Evolutionary conservation across 345 rosid species (phyloP).

Genomic region (Brassica rapa): DNA sequence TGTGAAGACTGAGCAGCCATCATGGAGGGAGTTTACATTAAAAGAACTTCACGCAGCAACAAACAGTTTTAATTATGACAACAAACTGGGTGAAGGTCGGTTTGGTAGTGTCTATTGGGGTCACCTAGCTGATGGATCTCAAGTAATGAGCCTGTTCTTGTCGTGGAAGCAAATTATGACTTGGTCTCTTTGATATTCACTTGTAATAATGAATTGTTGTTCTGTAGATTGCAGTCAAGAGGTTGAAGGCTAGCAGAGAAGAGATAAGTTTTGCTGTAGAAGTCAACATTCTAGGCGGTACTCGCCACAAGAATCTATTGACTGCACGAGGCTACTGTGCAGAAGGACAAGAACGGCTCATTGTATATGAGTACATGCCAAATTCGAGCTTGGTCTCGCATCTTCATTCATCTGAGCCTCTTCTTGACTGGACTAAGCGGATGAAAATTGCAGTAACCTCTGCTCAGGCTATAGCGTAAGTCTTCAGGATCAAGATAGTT

Average conservation of each 20-base stretch:
- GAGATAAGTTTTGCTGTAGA: slow-evolving; percentile 78
- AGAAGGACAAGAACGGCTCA: slow-evolving; percentile 96
- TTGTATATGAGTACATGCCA: slow-evolving; percentile 91
- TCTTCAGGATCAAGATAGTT: not conserved
- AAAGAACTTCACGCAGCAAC: slow-evolving; percentile 96
- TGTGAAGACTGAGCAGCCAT: slow-evolving; percentile 60
- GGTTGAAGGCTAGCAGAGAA: slow-evolving; percentile 78
- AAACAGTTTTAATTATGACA: slow-evolving; percentile 91
- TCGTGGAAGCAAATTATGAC: no score
- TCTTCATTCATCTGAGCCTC: slow-evolving; percentile 89
- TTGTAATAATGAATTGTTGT: no score
- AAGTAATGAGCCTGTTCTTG: slow-evolving; percentile 49
- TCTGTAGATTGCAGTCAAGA: slow-evolving; percentile 89
- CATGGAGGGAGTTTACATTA: slow-evolving; percentile 80
- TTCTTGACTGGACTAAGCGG: slow-evolving; percentile 85
- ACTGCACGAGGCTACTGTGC: slow-evolving; percentile 88
- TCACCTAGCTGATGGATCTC: slow-evolving; percentile 98
- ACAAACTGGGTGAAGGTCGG: slow-evolving; percentile 96
- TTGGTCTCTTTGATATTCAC: slow-evolving; percentile 9
- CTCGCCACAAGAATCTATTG: slow-evolving; percentile 82
- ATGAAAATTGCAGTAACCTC: slow-evolving; percentile 86
- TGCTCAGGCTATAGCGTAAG: slow-evolving; percentile 91
- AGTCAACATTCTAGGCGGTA: slow-evolving; percentile 81
- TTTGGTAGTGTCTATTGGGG: slow-evolving; percentile 99
- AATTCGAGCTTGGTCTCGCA: slow-evolving; percentile 85